Base-by-base conservation (phyloP, 2,329 filamentous ascomycete genomes). In the Capronia epimyces region DNA sequence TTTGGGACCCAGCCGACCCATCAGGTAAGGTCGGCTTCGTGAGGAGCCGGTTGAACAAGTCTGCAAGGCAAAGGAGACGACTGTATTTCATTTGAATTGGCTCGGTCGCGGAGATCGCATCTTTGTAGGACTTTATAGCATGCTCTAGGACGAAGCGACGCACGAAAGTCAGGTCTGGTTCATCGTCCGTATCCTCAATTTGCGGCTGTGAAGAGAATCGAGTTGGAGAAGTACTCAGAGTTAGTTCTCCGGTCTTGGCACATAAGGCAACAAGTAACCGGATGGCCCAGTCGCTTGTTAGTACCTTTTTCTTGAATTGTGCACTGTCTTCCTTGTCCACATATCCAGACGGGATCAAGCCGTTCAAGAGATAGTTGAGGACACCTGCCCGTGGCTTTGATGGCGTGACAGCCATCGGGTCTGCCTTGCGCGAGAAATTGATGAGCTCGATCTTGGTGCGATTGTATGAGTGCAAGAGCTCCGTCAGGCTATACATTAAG, bases 391-490 rank as follows among this genome's bases (percentile, higher is more conserved):
- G 83, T 49, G 93, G 93, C 69, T 97, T 97, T 13, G 94, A 90
- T 3, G 93, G 93, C 1, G 93, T 97, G 47, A 82, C 83, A 9
- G 84, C 84, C 60, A 88, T 84, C 39, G 89, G 79, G 41, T 91
- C 88, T 5, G 88, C 85, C 64, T 90, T 95, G 54, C 91, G 84
- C 60, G 94, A 97, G 72, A 96, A 98, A 68, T 96, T 97, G 74
- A 99, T 96, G 66, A 99, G 97, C 66, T 98, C 94, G 37, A 98
- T 82, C 75, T 99, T 99, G 7, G 89, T 88, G 47, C 89, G 83
- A 61, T 89, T 95, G 71, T 97, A 98, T 63, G 86, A 94, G 50
- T 87, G 83, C 12, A 98, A 75, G 12, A 98, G 79, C 68, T 99
- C 93, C 0, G 89, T 84, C 32, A 99, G 74, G 63, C 90, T 95